These are phyloP conservation scores for Ceratocystis cacaofunesta DNA, from an alignment of 2,329 filamentous ascomycete species.

Conservation along the genomic window DNA sequence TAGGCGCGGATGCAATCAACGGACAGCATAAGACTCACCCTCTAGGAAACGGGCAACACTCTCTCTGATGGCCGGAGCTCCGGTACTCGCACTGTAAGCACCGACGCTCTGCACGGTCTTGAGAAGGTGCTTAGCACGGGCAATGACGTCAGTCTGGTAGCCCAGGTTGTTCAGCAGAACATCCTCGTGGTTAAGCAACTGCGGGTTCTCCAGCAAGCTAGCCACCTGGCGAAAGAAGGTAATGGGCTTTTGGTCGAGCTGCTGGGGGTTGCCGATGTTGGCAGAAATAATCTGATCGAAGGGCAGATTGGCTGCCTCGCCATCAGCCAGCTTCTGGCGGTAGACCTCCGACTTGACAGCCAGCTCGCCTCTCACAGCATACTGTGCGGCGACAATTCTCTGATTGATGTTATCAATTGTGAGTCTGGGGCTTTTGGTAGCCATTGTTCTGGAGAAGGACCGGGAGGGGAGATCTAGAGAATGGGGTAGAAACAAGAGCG, in stretches of 20 bases:
- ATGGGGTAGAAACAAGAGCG: background rate
- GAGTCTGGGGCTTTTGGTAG: constrained; percentile 34
- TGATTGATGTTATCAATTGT: constrained; percentile 84
- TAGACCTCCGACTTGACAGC: constrained; percentile 88
- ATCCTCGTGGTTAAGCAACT: constrained; percentile 66
- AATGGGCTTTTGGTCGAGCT: constrained; percentile 96
- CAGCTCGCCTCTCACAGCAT: constrained; percentile 91
- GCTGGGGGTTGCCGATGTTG: constrained; percentile 98
- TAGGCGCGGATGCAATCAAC: too few relatives aligned
- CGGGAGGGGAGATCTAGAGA: constrained; percentile 9
- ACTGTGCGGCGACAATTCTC: constrained; percentile 73
- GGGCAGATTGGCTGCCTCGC: constrained; percentile 44
- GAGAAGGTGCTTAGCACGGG: constrained; percentile 66
- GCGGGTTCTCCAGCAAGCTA: constrained; percentile 81
- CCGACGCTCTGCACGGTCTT: constrained; percentile 79
- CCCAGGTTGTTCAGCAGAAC: constrained; percentile 60
- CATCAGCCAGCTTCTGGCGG: constrained; percentile 54
- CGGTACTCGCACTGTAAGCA: constrained; percentile 90
- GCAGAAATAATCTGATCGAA: constrained; percentile 88
- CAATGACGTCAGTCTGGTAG: constrained; percentile 82
- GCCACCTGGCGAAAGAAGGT: constrained; percentile 98
- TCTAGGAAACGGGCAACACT: constrained; percentile 90
- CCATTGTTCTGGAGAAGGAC: constrained; percentile 22
- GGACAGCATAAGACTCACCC: constrained; percentile 34
- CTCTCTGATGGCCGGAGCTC: constrained; percentile 71